Percentiles rank a stretch among this genome's conserved stretches.
phyloP scores from a whole-genome alignment of 129 eudicot genomes.

The Rutidosis leptorrhynchoides region DNA sequence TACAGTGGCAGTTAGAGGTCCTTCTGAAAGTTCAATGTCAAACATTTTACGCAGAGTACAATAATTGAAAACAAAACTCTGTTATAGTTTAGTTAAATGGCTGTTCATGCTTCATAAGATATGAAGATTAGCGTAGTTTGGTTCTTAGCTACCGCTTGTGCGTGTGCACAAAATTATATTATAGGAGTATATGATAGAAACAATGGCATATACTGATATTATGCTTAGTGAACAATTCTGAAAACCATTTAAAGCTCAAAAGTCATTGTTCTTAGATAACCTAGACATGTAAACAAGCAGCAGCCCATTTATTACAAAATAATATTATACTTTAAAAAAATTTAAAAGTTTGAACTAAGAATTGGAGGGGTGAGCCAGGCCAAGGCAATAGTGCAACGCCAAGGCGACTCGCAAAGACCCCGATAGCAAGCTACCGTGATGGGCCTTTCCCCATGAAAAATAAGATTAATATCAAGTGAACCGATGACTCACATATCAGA shows the following conservation, averaged over 20 bases:
- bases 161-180: too few species aligned
- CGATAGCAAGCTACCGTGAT: slow-evolving; percentile 18
- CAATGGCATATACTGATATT: too few species aligned
- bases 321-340: too few species aligned
- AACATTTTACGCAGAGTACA: slow-evolving; percentile 26
- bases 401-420: slow-evolving; percentile 3
- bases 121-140: too few species aligned
- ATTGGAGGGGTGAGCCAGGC: slow-evolving; percentile 25
- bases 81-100: not conserved
- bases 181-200: too few species aligned
- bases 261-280: too few species aligned
- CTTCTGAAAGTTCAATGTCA: slow-evolving; percentile 6
- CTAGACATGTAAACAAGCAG: too few species aligned
- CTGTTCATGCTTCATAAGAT: not conserved
- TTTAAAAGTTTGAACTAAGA: too few species aligned
- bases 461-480: slow-evolving; percentile 22
- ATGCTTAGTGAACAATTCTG: too few species aligned
- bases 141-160: too few species aligned
- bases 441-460: slow-evolving; percentile 13
- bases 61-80: not conserved
- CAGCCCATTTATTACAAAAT: too few species aligned
- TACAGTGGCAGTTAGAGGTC: not conserved
- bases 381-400: slow-evolving; percentile 17
- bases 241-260: too few species aligned
- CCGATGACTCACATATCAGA: slow-evolving; percentile 28